phyloP scores from a whole-genome alignment of 371 early-diverging fungal species.

The Ordospora pajunii region DNA sequence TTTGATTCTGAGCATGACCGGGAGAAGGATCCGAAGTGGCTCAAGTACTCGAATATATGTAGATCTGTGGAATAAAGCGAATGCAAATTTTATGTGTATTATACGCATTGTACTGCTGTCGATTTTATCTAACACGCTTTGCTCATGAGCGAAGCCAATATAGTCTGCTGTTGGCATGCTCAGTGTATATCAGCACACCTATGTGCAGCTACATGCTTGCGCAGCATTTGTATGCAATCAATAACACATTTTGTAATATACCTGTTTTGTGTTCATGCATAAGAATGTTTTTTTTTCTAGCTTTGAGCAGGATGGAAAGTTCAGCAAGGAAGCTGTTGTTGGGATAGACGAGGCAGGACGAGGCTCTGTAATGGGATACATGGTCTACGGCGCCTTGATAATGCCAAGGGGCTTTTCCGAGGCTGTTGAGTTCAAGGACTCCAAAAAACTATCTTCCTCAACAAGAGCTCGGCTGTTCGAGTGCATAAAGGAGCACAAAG shows the following conservation, averaged over 20 bases:
- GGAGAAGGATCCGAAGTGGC: constrained; percentile 43
- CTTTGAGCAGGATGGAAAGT: not conserved
- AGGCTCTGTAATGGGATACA: constrained; percentile 80
- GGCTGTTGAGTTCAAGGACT: constrained; percentile 49
- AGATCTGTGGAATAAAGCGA: constrained; percentile 42
- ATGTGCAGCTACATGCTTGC: no score
- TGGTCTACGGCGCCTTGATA: constrained; percentile 58
- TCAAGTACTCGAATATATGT: constrained; percentile 38
- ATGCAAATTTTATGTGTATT: not conserved
- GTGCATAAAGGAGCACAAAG: constrained; percentile 64
- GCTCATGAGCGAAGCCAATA: not conserved
- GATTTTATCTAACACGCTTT: no score
- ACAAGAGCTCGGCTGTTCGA: constrained; percentile 65
- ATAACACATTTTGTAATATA: no score
- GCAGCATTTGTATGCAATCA: no score
- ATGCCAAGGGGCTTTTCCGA: not conserved
- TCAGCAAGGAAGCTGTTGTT: constrained; percentile 56
- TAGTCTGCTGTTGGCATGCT: not conserved
- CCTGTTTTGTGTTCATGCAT: no score
- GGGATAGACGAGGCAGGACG: constrained; percentile 98
- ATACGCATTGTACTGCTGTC: no score
- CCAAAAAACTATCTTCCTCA: constrained; percentile 63
- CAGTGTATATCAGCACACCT: not conserved
- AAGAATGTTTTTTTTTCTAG: constrained; percentile 8
- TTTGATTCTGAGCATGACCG: constrained; percentile 27